Evolutionary conservation across 1,139 yeast genomes (phyloP).

Genomic region (Hyphopichia fennica): DNA sequence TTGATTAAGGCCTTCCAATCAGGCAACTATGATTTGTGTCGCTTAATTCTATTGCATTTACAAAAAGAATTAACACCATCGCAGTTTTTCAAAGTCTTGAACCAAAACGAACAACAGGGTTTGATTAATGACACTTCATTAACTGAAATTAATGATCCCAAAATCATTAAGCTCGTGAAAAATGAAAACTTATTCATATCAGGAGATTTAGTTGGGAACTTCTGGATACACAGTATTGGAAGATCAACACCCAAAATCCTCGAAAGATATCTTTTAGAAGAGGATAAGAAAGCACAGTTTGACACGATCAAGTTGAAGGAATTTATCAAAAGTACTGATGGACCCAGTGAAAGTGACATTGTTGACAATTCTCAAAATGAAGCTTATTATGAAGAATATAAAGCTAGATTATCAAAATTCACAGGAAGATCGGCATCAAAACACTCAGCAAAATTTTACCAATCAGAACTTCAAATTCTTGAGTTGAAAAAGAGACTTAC

Average conservation of each 20-base stretch:
- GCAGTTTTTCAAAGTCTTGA: slow-evolving; percentile 41
- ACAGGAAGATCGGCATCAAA: slow-evolving; percentile 21
- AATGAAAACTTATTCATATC: slow-evolving; percentile 24
- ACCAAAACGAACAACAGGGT: slow-evolving; percentile 36
- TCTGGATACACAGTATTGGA: slow-evolving; percentile 39
- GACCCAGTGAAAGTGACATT: not conserved
- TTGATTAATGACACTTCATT: slow-evolving; percentile 16
- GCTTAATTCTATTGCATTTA: slow-evolving; percentile 58
- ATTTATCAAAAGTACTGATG: slow-evolving; percentile 7
- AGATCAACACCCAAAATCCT: slow-evolving; percentile 20
- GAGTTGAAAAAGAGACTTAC: slow-evolving; percentile 55
- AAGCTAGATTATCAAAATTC: slow-evolving; percentile 22
- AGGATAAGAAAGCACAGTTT: slow-evolving; percentile 30
- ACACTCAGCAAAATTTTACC: slow-evolving; percentile 30
- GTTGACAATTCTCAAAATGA: slow-evolving; percentile 3
- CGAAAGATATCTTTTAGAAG: slow-evolving; percentile 34
- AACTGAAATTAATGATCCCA: slow-evolving; percentile 10
- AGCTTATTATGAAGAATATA: slow-evolving; percentile 25
- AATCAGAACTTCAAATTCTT: slow-evolving; percentile 51
- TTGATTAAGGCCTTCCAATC: slow-evolving; percentile 67
- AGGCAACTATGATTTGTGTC: slow-evolving; percentile 63
- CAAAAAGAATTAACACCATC: slow-evolving; percentile 36
- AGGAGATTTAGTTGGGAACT: slow-evolving; percentile 45
- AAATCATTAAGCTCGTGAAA: slow-evolving; percentile 5
- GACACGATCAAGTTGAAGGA: slow-evolving; percentile 19